Evolutionary conservation across 345 rosid species (phyloP).

Genomic region (Salix brachista): DNA sequence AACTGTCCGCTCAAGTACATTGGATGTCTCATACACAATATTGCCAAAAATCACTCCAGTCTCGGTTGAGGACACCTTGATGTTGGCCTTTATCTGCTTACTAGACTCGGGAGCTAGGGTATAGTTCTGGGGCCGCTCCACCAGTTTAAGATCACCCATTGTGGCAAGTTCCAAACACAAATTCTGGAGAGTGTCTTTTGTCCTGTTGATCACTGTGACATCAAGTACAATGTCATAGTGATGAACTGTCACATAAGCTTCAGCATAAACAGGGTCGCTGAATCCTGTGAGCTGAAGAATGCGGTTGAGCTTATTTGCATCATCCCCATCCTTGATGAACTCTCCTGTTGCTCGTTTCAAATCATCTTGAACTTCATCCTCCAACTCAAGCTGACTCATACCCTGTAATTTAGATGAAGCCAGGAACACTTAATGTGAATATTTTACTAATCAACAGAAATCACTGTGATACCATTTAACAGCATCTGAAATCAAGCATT

Average conservation of each 20-base stretch:
- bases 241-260: slow-evolving; percentile 94
- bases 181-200: slow-evolving; percentile 98
- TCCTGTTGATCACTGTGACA: slow-evolving; percentile 88
- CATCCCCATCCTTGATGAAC: slow-evolving; percentile 87
- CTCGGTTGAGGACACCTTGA: slow-evolving; percentile 97
- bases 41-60: slow-evolving; percentile 98
- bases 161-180: slow-evolving; percentile 95
- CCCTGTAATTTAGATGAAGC: slow-evolving; percentile 46
- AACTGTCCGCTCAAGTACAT: slow-evolving; percentile 78
- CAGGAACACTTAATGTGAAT: not conserved
- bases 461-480: not conserved
- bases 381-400: slow-evolving; percentile 99
- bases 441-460: not conserved
- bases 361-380: slow-evolving; percentile 97
- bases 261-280: slow-evolving; percentile 99
- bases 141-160: slow-evolving; percentile 98
- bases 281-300: slow-evolving; percentile 98
- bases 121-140: slow-evolving; percentile 97
- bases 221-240: slow-evolving; percentile 97
- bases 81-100: slow-evolving; percentile 97
- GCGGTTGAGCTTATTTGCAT: slow-evolving; percentile 93
- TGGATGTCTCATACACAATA: slow-evolving; percentile 90
- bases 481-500: not conserved
- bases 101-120: slow-evolving; percentile 90
- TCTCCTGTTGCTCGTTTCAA: slow-evolving; percentile 98